Base-by-base conservation (phyloP, 306 rosid species). In the Abrus precatorius region DNA sequence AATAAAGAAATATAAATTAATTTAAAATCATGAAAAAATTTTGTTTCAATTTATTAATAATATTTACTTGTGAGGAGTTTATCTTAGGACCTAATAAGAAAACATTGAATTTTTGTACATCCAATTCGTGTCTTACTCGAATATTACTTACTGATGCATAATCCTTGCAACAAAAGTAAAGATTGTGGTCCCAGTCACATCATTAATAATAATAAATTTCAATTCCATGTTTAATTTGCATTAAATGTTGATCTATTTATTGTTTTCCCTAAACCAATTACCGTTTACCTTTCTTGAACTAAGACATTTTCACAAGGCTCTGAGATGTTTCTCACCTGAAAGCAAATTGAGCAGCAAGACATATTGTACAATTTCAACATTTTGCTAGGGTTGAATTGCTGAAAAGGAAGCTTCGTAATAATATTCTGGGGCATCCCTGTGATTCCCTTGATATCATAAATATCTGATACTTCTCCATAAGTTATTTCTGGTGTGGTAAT, bases 291-390 rank as follows among this genome's bases (percentile, higher is more conserved):
- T 30, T 53, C 40, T 67, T 53, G 56, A 62, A 72, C 45, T 36
- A 7, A 57, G 9, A 4, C 33, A 67, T 30, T 82, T 52, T 47
- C 12, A 49, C n/a, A 38, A 5, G 45, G 6, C 34, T 43, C 2
- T 8, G 14, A 38, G 55, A 53, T 48, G 20, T 50, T 80, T 61
- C 80, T 85, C 32, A 82, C 89, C 87, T 83, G 89, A 9, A 80
- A 83, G 79, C 89, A 86, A 72, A 86, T 72, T 53, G 89, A 72
- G 83, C 89, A 86, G 68, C 83, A 67, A 2, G 87, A 76, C 1
- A 66, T 69, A 14, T 45, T 83, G 83, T 65, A 65, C 2, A 29
- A 44, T 50, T 66, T 57, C 9, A 55, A 36, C 55, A 76, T 76
- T 52, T 66, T 52, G n/a, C 11, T 29, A 56, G 85, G 60, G 62